Conservation (phyloP, 176 grass and related monocot species). For the Avena atlantica region DNA sequence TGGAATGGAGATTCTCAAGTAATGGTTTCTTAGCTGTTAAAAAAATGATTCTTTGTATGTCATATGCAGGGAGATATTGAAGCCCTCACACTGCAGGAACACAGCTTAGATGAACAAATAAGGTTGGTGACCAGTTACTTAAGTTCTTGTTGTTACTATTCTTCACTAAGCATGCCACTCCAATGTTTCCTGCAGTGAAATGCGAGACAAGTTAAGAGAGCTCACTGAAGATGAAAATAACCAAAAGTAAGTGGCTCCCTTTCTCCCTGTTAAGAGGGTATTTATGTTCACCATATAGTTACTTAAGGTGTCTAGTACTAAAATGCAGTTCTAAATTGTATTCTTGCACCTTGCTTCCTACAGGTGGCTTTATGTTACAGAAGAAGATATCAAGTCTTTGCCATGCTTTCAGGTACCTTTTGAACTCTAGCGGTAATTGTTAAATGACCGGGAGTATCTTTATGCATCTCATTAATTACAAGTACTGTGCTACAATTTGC, state of each 20-base stretch:
- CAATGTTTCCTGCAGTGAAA: slow-evolving; percentile 60
- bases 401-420: slow-evolving; percentile 83
- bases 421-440: slow-evolving; percentile 22
- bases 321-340: slow-evolving; percentile 1
- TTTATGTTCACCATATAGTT: slow-evolving; percentile 11
- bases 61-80: slow-evolving; percentile 74
- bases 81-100: slow-evolving; percentile 69
- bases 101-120: slow-evolving; percentile 71
- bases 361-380: slow-evolving; percentile 87
- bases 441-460: not conserved
- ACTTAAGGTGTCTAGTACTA: not conserved
- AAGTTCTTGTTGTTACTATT: slow-evolving; percentile 7
- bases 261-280: slow-evolving; percentile 1
- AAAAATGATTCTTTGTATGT: slow-evolving; percentile 1
- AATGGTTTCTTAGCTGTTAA: not conserved
- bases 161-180: slow-evolving; percentile 27
- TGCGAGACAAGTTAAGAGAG: slow-evolving; percentile 65
- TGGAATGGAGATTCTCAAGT: slow-evolving; percentile 23
- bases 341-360: slow-evolving; percentile 23
- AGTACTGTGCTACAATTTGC: slow-evolving; percentile 22
- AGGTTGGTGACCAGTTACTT: slow-evolving; percentile 58
- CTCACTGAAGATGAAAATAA: slow-evolving; percentile 88
- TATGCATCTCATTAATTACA: slow-evolving; percentile 20
- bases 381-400: slow-evolving; percentile 88
- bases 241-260: slow-evolving; percentile 53